Conservation (phyloP, 1,284 basidiomycete species). For the Neonothopanus nambi region DNA sequence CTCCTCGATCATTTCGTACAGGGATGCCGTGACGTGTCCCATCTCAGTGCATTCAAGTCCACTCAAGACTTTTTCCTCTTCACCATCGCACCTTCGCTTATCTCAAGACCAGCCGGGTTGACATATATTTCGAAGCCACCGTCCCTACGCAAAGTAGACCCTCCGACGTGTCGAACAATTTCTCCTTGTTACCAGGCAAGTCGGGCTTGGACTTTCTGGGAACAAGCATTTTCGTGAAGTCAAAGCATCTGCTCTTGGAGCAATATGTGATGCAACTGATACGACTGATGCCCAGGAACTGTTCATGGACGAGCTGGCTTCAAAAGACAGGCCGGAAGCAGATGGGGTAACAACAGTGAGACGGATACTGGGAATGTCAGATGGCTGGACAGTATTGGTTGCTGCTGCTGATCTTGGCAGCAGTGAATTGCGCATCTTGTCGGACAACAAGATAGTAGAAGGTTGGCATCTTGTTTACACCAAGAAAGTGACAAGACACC, state of each 20-base stretch:
- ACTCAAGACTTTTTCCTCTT: slow-evolving; percentile 77
- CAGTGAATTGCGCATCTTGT: slow-evolving; percentile 34
- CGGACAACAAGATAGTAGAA: slow-evolving; percentile 77
- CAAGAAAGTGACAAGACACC: slow-evolving; percentile 94
- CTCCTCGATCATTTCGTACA: slow-evolving; percentile 79
- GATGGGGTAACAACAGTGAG: slow-evolving; percentile 69
- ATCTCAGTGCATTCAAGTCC: slow-evolving; percentile 60
- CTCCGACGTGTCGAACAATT: slow-evolving; percentile 58
- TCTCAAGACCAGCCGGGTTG: slow-evolving; percentile 60
- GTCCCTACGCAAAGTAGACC: slow-evolving; percentile 37
- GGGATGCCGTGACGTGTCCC: no score
- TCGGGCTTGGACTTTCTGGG: slow-evolving; percentile 73
- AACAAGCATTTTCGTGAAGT: slow-evolving; percentile 55
- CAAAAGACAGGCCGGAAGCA: slow-evolving; percentile 44
- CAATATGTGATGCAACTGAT: slow-evolving; percentile 28
- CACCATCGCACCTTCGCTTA: slow-evolving; percentile 69
- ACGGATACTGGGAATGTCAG: slow-evolving; percentile 44
- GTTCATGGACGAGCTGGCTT: slow-evolving; percentile 36
- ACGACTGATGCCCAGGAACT: slow-evolving; percentile 27
- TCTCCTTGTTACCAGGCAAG: slow-evolving; percentile 43
- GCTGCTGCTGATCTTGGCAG: slow-evolving; percentile 30
- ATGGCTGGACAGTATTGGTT: slow-evolving; percentile 25
- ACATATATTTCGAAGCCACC: slow-evolving; percentile 74
- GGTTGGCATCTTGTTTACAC: slow-evolving; percentile 94
- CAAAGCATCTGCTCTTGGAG: slow-evolving; percentile 23